A percentile compares a stretch with the other conserved stretches of the same genome.
Conservation (phyloP, 2,329 filamentous ascomycete genomes). For the Cladorrhinum sp. region DNA sequence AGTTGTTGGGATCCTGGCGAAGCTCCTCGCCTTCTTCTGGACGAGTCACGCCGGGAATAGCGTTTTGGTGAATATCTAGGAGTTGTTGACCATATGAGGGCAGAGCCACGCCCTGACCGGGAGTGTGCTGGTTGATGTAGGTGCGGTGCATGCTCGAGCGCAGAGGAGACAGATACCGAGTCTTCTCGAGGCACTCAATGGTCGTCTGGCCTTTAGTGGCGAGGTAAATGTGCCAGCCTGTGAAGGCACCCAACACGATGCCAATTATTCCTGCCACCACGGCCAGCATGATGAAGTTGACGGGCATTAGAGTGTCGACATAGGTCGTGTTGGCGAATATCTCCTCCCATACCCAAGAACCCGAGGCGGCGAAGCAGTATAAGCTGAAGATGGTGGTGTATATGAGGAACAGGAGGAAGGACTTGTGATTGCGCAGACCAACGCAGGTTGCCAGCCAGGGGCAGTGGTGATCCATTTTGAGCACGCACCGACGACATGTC, state of each 20-base stretch:
- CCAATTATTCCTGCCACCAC: slow-evolving; percentile 90
- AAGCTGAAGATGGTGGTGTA: slow-evolving; percentile 87
- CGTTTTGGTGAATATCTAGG: slow-evolving; percentile 77
- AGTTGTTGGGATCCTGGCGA: slow-evolving; percentile 25
- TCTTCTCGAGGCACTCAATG: slow-evolving; percentile 95
- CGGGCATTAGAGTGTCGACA: slow-evolving; percentile 73
- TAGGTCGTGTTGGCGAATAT: slow-evolving; percentile 69
- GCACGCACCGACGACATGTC: slow-evolving; percentile 85
- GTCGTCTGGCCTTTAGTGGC: slow-evolving; percentile 81
- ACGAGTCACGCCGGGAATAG: slow-evolving; percentile 73
- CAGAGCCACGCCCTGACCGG: slow-evolving; percentile 47
- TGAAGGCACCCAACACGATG: slow-evolving; percentile 84
- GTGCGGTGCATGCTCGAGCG: slow-evolving; percentile 67
- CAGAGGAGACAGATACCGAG: slow-evolving; percentile 81
- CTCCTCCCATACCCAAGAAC: slow-evolving; percentile 81
- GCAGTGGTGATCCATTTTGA: slow-evolving; percentile 99
- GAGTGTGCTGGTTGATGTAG: slow-evolving; percentile 52
- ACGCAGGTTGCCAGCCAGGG: slow-evolving; percentile 97
- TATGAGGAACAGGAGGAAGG: slow-evolving; percentile 86
- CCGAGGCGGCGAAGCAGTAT: slow-evolving; percentile 73
- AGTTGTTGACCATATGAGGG: slow-evolving; percentile 69
- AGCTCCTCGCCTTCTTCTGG: slow-evolving; percentile 75
- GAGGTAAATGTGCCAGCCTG: slow-evolving; percentile 84
- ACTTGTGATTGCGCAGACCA: slow-evolving; percentile 90
- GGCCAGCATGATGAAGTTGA: slow-evolving; percentile 86